Conservation (phyloP, 768 basidiomycete genomes). For the Cystobasidium onofrii region DNA sequence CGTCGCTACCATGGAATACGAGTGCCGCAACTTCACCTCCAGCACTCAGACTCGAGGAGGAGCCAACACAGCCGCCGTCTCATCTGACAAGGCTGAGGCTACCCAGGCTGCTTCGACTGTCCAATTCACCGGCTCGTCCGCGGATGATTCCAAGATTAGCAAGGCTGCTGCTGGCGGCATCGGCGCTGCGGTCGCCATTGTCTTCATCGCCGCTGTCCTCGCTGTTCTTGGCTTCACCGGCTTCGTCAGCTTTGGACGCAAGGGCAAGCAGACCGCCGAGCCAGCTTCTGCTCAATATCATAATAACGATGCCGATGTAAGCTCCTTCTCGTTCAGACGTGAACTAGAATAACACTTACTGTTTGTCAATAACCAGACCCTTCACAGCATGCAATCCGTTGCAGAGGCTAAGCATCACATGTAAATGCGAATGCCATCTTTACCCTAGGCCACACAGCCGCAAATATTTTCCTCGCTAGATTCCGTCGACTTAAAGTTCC, state of each 20-base stretch:
- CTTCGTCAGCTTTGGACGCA: slow-evolving; percentile 13
- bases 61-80: slow-evolving; percentile 2
- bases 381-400: slow-evolving; percentile 2
- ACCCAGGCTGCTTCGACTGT: not conserved
- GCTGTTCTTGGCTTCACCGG: not conserved
- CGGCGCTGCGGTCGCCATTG: slow-evolving; percentile 16
- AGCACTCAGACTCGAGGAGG: slow-evolving; percentile 30
- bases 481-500: no score
- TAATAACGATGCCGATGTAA: slow-evolving; percentile 4
- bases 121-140: not conserved
- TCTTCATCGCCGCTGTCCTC: slow-evolving; percentile 4
- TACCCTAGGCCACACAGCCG: not conserved
- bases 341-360: not conserved
- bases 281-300: not conserved
- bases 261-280: not conserved
- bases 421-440: not conserved
- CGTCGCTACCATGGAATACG: slow-evolving; percentile 31
- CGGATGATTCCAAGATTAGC: not conserved
- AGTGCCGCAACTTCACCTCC: slow-evolving; percentile 39
- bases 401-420: not conserved
- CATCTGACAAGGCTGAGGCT: not conserved
- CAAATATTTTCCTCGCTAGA: no score
- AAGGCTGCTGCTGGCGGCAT: slow-evolving; percentile 13
- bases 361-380: not conserved
- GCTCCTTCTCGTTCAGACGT: not conserved